A percentile compares a stretch with the other conserved stretches of the same genome.
phyloP scores from a whole-genome alignment of 345 rosid genomes.

The Lepidium aucheri region DNA sequence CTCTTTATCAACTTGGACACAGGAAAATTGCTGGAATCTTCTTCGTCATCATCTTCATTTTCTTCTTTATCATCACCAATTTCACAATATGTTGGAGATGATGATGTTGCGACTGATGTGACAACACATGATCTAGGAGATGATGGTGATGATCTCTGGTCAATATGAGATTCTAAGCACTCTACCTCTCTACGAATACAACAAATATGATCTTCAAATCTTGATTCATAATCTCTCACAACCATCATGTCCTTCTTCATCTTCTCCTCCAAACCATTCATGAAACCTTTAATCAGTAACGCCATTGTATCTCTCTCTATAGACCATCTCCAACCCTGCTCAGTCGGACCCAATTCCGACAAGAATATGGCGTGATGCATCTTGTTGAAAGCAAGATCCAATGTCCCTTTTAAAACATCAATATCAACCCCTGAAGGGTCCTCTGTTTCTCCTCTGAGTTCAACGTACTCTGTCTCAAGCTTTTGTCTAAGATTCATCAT shows the following conservation, averaged over 20 bases:
- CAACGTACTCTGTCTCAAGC: constrained; percentile 41
- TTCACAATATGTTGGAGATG: constrained; percentile 13
- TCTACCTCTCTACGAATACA: constrained; percentile 37
- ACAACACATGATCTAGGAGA: not conserved
- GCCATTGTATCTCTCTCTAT: constrained; percentile 45
- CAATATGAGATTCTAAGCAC: constrained; percentile 26
- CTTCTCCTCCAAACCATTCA: constrained; percentile 31
- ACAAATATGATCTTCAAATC: constrained; percentile 29
- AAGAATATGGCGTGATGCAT: constrained; percentile 60
- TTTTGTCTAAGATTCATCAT: constrained; percentile 60
- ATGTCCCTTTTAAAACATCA: constrained; percentile 54
- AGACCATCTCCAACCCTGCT: constrained; percentile 57
- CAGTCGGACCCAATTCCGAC: constrained; percentile 56
- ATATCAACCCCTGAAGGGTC: constrained; percentile 49
- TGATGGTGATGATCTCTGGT: not conserved
- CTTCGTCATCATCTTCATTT: not conserved
- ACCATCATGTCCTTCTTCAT: constrained; percentile 26
- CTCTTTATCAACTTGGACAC: constrained; percentile 57
- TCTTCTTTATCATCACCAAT: not conserved
- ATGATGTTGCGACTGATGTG: not conserved
- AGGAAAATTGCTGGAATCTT: constrained; percentile 17
- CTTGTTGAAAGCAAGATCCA: constrained; percentile 72
- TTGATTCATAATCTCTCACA: constrained; percentile 33
- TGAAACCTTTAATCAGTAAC: constrained; percentile 40
- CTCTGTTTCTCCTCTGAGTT: constrained; percentile 3